phyloP scores from a whole-genome alignment of 768 basidiomycete species.

The Leccinum boreale region DNA sequence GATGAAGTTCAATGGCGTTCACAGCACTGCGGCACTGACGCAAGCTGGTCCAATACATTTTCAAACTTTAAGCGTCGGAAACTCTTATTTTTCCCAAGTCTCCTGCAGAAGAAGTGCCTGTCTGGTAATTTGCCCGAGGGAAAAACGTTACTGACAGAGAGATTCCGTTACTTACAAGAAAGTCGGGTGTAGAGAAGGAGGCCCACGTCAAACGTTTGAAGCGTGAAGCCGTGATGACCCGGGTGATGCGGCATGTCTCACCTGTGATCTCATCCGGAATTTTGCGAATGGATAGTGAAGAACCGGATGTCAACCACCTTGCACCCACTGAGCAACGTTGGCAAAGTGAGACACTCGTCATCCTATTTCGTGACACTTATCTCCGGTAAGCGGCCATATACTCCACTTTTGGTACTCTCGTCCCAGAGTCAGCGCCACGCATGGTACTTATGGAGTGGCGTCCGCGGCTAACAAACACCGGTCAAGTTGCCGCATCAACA shows the following conservation, averaged over 20 bases:
- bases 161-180: conserved; percentile 3
- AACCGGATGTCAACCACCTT: not conserved
- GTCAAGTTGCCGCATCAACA: not conserved
- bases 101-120: not conserved
- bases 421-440: not conserved
- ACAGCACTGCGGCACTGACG: not conserved
- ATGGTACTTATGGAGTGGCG: not conserved
- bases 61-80: not conserved
- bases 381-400: not conserved
- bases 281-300: not conserved
- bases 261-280: conserved; percentile 5
- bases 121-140: not conserved
- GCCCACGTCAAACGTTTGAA: not conserved
- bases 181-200: not conserved
- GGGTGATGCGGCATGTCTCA: conserved; percentile 13
- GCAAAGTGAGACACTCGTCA: conserved; percentile 19
- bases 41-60: not conserved
- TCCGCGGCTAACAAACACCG: not conserved
- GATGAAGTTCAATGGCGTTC: not conserved
- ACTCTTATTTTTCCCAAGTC: not conserved
- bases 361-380: conserved; percentile 10
- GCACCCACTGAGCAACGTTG: not conserved
- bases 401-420: conserved; percentile 1
- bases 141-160: not conserved
- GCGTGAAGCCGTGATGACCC: not conserved